These are phyloP conservation scores for Candida namnaoensis DNA, from an alignment of 805 yeast genomes.

Conservation along the genomic window DNA sequence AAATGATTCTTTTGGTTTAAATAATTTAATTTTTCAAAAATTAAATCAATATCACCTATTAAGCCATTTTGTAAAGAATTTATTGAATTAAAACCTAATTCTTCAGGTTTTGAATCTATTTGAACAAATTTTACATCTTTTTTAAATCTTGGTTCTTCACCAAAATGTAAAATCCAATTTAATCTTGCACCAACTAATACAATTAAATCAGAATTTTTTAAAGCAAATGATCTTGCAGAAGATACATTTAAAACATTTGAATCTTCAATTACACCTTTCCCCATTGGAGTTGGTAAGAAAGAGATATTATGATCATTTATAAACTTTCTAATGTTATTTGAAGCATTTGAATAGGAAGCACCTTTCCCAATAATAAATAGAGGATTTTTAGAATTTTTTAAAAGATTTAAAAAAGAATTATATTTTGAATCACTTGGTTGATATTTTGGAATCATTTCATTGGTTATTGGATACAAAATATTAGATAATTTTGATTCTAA, in stretches of 20 bases:
- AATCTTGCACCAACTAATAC: slow-evolving; percentile 57
- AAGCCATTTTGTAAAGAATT: slow-evolving; percentile 30
- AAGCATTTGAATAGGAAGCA: slow-evolving; percentile 39
- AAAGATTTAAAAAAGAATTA: slow-evolving; percentile 22
- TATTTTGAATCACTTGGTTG: slow-evolving; percentile 28
- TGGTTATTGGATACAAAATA: slow-evolving; percentile 2
- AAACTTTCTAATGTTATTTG: slow-evolving; percentile 28
- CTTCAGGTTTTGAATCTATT: slow-evolving; percentile 45
- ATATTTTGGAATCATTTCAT: slow-evolving; percentile 18
- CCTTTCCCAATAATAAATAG: slow-evolving; percentile 63
- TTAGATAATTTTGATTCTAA: background rate
- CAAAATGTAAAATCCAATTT: slow-evolving; percentile 70
- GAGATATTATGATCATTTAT: slow-evolving; percentile 36
- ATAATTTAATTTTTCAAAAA: slow-evolving; percentile 25
- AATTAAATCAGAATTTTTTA: slow-evolving; percentile 49
- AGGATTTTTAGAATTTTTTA: slow-evolving; percentile 33
- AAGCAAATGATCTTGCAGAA: slow-evolving; percentile 56
- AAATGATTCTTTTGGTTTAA: slow-evolving; percentile 19
- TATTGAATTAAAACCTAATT: slow-evolving; percentile 36
- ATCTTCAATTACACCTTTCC: slow-evolving; percentile 61
- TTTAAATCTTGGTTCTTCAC: slow-evolving; percentile 45
- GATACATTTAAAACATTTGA: slow-evolving; percentile 37
- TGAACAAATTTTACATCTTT: slow-evolving; percentile 42
- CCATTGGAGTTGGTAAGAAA: slow-evolving; percentile 74
- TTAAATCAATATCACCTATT: slow-evolving; percentile 45